Evolutionary conservation across 495 filamentous ascomycete species (phyloP), one percentile per base, ranked within the genome.

Genomic region (Xylaria acuta): DNA sequence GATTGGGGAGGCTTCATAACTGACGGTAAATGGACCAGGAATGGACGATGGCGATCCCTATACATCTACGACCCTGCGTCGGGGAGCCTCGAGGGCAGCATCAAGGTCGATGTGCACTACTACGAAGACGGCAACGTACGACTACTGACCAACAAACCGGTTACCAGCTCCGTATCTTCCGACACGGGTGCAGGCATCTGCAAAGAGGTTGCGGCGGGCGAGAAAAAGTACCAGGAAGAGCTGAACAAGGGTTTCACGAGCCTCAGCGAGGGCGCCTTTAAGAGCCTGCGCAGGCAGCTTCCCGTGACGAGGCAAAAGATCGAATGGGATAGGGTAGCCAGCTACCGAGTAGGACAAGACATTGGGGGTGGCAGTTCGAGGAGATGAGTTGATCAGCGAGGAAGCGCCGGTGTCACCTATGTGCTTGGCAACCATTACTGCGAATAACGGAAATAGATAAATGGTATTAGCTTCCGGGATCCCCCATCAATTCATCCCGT

Each of bases 121-220:
- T 99, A 98, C 86, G 97, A 99, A 83, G 97, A 99, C 82, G 97
- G 97, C 51, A 99, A 99, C 77, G 97, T 99, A 56, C 90, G 96
- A 2, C 87, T 99, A 54, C 86, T 93, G 72, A 97, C 95, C 16
- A 90, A 85, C 75, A 98, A 98, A 84, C 86, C 92, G 5, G 75
- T 97, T 34, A 82, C 84, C 34, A 73, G 85, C 4, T 86, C 87
- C n/a, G 80, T 93, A 5, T 80, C 88, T 3, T 88, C 88, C 3
- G 82, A 86, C 11, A 89, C 88, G 4, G 93, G 93, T 8, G 84
- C 86, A 8, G 90, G 89, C 43, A 87, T 98, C 60, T 84, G 91
- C 47, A 89, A 87, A 78, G 88, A 91, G 77, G 94, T 98, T 75
- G 90, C 93, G 41, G 81, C 84, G 49, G 87, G 85, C 47, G 97